Percentiles rank a stretch among this genome's conserved stretches.
Evolutionary conservation across 306 rosid species (phyloP).

Genomic region (Senna siamea): DNA sequence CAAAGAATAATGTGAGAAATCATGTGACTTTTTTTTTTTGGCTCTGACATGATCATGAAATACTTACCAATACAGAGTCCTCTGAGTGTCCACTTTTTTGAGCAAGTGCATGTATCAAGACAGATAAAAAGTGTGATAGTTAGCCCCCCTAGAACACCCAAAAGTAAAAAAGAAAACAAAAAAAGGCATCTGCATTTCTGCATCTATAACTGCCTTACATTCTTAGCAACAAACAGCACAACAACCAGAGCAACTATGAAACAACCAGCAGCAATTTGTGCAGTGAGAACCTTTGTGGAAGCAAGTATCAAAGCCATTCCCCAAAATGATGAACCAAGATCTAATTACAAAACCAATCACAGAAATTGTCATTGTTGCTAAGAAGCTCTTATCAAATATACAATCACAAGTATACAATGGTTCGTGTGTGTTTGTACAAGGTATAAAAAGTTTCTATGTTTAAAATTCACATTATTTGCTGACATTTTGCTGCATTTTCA

Average conservation of each 20-base stretch:
- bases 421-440: too few species aligned
- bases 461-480: too few species aligned
- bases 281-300: slow-evolving; percentile 76
- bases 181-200: neutral
- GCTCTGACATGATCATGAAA: slow-evolving; percentile 26
- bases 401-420: too few species aligned
- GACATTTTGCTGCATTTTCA: too few species aligned
- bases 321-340: slow-evolving; percentile 98
- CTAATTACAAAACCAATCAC: slow-evolving; percentile 48
- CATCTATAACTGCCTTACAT: slow-evolving; percentile 59
- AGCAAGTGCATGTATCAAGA: slow-evolving; percentile 25
- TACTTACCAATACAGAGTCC: slow-evolving; percentile 89
- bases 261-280: slow-evolving; percentile 94
- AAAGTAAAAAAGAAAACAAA: neutral
- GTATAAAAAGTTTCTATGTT: too few species aligned
- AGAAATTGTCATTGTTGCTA: slow-evolving; percentile 38
- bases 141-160: neutral
- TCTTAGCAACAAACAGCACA: slow-evolving; percentile 88
- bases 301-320: slow-evolving; percentile 95
- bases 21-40: slow-evolving; percentile 17
- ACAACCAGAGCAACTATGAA: slow-evolving; percentile 70
- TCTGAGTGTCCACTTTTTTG: slow-evolving; percentile 87
- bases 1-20: slow-evolving; percentile 33
- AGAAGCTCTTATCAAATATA: too few species aligned
- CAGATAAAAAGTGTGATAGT: slow-evolving; percentile 33